These are phyloP conservation scores for bread wheat (Triticum aestivum) DNA, from an alignment of 176 grass and related monocot species.

Conservation along the genomic window IWGSC_CS_RefSeq_v2.1 NC_057814.1:15127489-15127988, in stretches of 20 bases:
- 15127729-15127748: background rate
- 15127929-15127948: constrained; percentile 33
- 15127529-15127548: background rate
- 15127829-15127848: background rate
- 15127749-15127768: background rate
- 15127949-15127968: constrained; percentile 9
- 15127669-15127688: background rate
- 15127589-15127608: background rate
- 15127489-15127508: background rate
- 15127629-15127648: background rate
- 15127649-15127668: background rate
- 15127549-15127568: background rate
- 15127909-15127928: background rate
- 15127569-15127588: background rate
- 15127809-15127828: background rate
- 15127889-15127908: background rate
- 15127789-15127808: background rate
- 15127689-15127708: background rate
- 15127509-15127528: background rate
- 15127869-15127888: background rate
- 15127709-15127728: constrained; percentile 9
- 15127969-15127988: constrained; percentile 29
- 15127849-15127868: background rate
- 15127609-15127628: background rate
- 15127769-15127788: background rate